Evolutionary conservation across 73 alveolate genomes (phyloP).

Genomic region (Halteria grandinella): DNA sequence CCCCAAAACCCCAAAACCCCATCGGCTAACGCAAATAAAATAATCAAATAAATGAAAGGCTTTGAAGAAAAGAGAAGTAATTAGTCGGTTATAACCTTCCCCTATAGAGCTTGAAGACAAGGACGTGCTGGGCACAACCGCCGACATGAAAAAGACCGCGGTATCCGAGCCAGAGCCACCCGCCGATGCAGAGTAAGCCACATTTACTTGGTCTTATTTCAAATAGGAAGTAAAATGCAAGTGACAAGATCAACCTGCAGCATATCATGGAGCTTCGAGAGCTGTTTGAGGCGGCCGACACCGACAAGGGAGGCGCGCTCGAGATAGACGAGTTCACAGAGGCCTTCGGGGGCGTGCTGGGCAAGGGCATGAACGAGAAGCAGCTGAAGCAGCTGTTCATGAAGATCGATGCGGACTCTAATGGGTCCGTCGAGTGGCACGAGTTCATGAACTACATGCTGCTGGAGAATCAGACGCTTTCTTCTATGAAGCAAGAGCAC

Average conservation of each 20-base stretch:
- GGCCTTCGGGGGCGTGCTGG: conserved; percentile 80
- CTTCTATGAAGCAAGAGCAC: conserved; percentile 78
- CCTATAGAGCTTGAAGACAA: conserved; percentile 47
- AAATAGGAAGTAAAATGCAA: conserved; percentile 57
- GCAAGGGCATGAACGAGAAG: conserved; percentile 70
- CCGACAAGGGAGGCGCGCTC: conserved; percentile 83
- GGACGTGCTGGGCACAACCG: conserved; percentile 26
- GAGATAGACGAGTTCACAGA: conserved; percentile 73
- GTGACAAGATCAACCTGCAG: conserved; percentile 70
- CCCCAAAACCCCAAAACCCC: conserved; percentile 46
- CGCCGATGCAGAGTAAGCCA: background rate
- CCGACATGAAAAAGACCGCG: conserved; percentile 30
- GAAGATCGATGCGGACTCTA: conserved; percentile 83
- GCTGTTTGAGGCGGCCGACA: conserved; percentile 76
- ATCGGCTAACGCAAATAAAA: background rate
- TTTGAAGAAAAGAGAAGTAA: conserved; percentile 47
- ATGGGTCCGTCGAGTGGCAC: conserved; percentile 82
- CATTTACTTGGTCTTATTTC: background rate
- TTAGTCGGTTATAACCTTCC: background rate
- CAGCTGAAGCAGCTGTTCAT: conserved; percentile 73
- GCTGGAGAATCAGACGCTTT: conserved; percentile 74
- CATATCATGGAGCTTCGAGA: conserved; percentile 78
- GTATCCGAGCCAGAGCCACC: background rate
- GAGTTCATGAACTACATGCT: conserved; percentile 83
- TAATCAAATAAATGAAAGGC: background rate